Evolutionary conservation across 169 alveolate genomes (phyloP).

Genomic region (Sarcocystis neurona): DNA sequence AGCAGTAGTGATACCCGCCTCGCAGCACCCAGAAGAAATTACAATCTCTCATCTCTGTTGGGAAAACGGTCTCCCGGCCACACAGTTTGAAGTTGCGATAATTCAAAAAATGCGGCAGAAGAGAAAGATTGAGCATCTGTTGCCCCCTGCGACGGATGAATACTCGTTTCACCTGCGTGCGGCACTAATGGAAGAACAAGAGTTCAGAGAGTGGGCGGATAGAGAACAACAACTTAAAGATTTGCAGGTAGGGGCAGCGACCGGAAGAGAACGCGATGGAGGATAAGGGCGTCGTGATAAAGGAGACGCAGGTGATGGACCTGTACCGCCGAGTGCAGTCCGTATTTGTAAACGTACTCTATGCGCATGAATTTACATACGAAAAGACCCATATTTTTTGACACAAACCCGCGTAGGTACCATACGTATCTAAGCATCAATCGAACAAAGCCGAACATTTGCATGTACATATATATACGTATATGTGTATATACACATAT

Average conservation of each 20-base stretch:
- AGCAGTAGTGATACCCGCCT: slow-evolving; percentile 72
- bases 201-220: slow-evolving; percentile 89
- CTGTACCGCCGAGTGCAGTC: too few relatives aligned
- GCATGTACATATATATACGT: too few relatives aligned
- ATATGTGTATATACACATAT: too few relatives aligned
- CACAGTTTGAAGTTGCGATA: slow-evolving; percentile 85
- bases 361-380: too few relatives aligned
- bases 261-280: too few relatives aligned
- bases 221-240: slow-evolving; percentile 81
- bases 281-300: too few relatives aligned
- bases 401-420: too few relatives aligned
- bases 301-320: too few relatives aligned
- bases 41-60: slow-evolving; percentile 80
- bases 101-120: slow-evolving; percentile 87
- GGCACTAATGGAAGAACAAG: slow-evolving; percentile 86
- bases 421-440: too few relatives aligned
- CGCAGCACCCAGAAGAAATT: slow-evolving; percentile 84
- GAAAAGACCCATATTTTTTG: too few relatives aligned
- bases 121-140: slow-evolving; percentile 83
- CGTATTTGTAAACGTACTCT: too few relatives aligned
- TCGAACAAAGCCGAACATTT: too few relatives aligned
- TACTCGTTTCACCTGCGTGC: slow-evolving; percentile 84
- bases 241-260: slow-evolving; percentile 72
- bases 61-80: slow-evolving; percentile 90
- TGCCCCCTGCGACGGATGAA: slow-evolving; percentile 91